Percentiles rank a stretch among this genome's conserved stretches.
These are phyloP conservation scores for Arctium lappa DNA, from an alignment of 129 eudicot species.

Conservation along the genomic window DNA sequence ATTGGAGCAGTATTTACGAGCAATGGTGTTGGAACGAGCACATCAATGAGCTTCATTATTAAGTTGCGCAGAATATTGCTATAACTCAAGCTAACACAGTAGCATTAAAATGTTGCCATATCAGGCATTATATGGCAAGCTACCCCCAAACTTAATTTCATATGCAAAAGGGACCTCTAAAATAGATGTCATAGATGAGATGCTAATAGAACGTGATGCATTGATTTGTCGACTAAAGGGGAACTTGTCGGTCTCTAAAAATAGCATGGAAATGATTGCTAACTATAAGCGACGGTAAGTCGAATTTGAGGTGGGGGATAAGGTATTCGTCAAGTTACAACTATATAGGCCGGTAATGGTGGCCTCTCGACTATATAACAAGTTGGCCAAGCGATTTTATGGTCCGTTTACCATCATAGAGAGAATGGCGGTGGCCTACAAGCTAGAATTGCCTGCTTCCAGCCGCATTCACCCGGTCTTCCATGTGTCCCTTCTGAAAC, in stretches of 20 bases:
- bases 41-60: neutral
- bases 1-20: neutral
- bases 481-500: neutral
- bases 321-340: neutral
- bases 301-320: neutral
- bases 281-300: neutral
- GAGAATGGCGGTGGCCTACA: neutral
- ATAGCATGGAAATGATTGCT: neutral
- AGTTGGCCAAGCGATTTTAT: neutral
- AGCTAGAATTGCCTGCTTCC: neutral
- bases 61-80: neutral
- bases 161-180: neutral
- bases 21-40: neutral
- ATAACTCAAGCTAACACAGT: neutral
- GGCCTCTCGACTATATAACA: neutral
- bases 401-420: neutral
- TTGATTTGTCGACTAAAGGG: neutral
- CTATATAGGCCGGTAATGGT: neutral
- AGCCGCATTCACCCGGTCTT: neutral
- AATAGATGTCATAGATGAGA: neutral
- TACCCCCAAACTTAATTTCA: neutral
- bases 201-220: neutral
- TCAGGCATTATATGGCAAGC: neutral
- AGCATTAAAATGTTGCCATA: neutral
- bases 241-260: neutral